A percentile compares a stretch with the other conserved stretches of the same genome.
Conservation (phyloP, 2,329 filamentous ascomycete species). For the Diaporthe destruens region DNA sequence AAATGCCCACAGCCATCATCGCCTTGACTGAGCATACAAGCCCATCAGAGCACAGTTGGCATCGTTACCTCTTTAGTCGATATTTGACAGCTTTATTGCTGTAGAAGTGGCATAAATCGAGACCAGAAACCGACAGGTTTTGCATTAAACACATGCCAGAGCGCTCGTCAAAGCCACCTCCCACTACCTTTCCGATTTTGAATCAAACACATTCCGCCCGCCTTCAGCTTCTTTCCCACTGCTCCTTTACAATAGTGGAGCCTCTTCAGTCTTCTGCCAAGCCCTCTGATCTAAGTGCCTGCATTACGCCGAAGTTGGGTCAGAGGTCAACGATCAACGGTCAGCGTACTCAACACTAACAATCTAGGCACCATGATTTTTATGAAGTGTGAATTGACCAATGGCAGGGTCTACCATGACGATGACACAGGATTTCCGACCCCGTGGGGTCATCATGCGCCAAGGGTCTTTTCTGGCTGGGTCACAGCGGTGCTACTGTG, state of each 20-base stretch:
- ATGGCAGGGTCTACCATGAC: constrained; percentile 4
- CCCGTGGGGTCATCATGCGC: constrained; percentile 32
- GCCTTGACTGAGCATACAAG: neutral
- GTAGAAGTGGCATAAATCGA: neutral
- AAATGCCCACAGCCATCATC: neutral
- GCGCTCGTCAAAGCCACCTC: neutral
- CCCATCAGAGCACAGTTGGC: neutral
- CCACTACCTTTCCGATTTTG: neutral
- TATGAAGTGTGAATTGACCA: neutral
- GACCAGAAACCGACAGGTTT: too few species aligned
- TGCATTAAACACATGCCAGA: neutral
- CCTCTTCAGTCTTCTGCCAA: constrained; percentile 1
- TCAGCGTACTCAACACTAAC: constrained; percentile 5
- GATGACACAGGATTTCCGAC: constrained; percentile 6
- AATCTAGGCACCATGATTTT: neutral
- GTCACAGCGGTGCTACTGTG: constrained; percentile 2
- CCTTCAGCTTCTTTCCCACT: neutral
- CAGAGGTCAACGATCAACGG: constrained; percentile 8
- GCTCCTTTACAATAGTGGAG: constrained; percentile 7
- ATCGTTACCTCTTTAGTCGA: too few species aligned
- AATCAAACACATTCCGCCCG: neutral
- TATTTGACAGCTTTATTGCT: too few species aligned
- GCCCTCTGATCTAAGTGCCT: constrained; percentile 1
- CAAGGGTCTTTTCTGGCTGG: constrained; percentile 5
- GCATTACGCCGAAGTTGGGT: neutral